Conservation (phyloP, 257 asterid species). For the Solanum commersonii region DNA sequence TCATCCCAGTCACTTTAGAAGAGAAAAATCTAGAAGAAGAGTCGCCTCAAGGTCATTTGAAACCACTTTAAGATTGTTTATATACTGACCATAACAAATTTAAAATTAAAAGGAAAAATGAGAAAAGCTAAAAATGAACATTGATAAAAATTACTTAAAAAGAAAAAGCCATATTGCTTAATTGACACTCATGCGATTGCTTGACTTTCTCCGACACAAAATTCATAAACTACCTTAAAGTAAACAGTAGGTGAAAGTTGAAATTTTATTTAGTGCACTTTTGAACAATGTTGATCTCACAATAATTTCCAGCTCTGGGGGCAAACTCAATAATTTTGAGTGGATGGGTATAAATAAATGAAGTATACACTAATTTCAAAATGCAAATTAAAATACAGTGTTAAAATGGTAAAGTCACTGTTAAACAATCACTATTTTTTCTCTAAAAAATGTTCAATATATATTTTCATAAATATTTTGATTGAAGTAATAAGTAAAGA, state of each 20-base stretch:
- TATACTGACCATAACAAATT: no score
- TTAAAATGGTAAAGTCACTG: not conserved
- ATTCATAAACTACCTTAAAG: not conserved
- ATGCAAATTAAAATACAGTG: not conserved
- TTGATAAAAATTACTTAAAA: no score
- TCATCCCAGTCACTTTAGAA: not conserved
- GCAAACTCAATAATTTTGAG: not conserved
- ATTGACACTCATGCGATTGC: not conserved
- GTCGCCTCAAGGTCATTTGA: not conserved
- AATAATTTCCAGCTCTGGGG: not conserved
- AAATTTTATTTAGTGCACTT: not conserved
- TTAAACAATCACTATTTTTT: no score
- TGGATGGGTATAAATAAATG: not conserved
- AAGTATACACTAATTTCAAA: not conserved
- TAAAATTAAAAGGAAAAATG: not conserved
- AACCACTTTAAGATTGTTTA: no score
- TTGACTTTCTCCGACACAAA: not conserved
- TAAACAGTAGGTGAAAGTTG: not conserved
- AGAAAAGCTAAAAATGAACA: not conserved
- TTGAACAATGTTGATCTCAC: not conserved
- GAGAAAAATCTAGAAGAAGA: not conserved
- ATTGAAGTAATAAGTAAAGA: no score
- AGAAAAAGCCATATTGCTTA: not conserved
- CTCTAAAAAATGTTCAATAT: no score
- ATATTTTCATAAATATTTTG: no score